Base-by-base conservation (phyloP, 371 early-diverging fungal genomes). In the Sporodiniella umbellata region DNA sequence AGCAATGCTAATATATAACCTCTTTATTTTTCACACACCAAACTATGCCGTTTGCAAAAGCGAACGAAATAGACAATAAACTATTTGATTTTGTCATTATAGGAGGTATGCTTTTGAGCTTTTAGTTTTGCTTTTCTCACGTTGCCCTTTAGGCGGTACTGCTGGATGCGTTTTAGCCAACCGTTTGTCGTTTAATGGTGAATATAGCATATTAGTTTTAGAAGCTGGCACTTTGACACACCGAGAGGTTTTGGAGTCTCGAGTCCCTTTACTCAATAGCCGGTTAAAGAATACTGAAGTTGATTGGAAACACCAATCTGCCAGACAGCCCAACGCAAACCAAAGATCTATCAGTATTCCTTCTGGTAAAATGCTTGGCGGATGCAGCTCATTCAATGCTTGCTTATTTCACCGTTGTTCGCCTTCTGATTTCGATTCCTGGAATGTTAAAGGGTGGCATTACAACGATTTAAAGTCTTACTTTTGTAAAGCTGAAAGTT, bases 371-470 rank as follows among this genome's bases (percentile, higher is more conserved):
- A n/a, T 64, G n/a, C 53, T 72, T 0, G 73, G 73, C 12, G 73
- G 73, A 0, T 60, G 62, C 26, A 63, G 66, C 23, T 53, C 62
- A 12, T 60, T 66, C 15, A 76, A 76, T 45, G 73, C 71, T 8
- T 62, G 68, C 48, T 21, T 69, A 18, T 62, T 48, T 24, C 67
- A 68, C 21, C 60, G 71, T 8, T 67, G 77, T 24, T 54, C 66
- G 2, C 64, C 64, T 19, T 58, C 54, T 2, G 64, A 64, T 25
- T 64, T 48, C 19, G 58, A 64, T 39, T 51, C 46, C 4, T 64
- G 64, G 64, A 33, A 45, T 11, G 21, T 42, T 10, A 25, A 42
- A 12, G 64, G 53, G 15, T 64, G 64, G 64, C 8, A 40, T 0
- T 64, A 58, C 6, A 26, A 55, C 7, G 46, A 55, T 1, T 12